Conservation (phyloP, 2,329 filamentous ascomycete genomes). For the Chalara sp. region DNA sequence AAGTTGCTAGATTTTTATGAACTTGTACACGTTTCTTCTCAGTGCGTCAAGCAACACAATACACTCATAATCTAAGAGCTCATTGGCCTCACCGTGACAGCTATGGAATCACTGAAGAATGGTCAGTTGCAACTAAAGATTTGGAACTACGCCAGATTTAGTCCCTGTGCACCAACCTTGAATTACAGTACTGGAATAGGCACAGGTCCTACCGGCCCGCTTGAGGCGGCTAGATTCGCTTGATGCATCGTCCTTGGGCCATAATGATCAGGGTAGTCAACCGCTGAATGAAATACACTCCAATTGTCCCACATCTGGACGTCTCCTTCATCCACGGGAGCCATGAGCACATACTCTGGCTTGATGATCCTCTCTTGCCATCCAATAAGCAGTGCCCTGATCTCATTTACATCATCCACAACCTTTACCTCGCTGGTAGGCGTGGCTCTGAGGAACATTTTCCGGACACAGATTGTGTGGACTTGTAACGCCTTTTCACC, state of each 20-base stretch:
- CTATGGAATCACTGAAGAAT: not conserved
- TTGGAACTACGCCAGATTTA: not conserved
- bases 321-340: conserved; percentile 35
- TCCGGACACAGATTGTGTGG: conserved; percentile 33
- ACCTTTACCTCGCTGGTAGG: conserved; percentile 27
- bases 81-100: too few relatives aligned
- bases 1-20: too few relatives aligned
- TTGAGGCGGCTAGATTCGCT: conserved; percentile 34
- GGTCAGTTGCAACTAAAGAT: not conserved
- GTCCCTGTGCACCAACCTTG: not conserved
- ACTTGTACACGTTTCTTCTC: too few relatives aligned
- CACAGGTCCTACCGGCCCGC: conserved; percentile 9
- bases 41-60: too few relatives aligned
- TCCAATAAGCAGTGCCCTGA: conserved; percentile 28
- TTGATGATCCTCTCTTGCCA: conserved; percentile 34
- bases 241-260: conserved; percentile 38
- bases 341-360: conserved; percentile 36
- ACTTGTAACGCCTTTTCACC: conserved; percentile 37
- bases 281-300: conserved; percentile 34
- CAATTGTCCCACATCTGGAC: conserved; percentile 39
- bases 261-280: conserved; percentile 35
- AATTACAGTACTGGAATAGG: conserved; percentile 3
- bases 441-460: conserved; percentile 31
- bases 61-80: too few relatives aligned
- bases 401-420: conserved; percentile 32